phyloP scores from a whole-genome alignment of 2,329 filamentous ascomycete species.

The Claviceps sp. region DNA sequence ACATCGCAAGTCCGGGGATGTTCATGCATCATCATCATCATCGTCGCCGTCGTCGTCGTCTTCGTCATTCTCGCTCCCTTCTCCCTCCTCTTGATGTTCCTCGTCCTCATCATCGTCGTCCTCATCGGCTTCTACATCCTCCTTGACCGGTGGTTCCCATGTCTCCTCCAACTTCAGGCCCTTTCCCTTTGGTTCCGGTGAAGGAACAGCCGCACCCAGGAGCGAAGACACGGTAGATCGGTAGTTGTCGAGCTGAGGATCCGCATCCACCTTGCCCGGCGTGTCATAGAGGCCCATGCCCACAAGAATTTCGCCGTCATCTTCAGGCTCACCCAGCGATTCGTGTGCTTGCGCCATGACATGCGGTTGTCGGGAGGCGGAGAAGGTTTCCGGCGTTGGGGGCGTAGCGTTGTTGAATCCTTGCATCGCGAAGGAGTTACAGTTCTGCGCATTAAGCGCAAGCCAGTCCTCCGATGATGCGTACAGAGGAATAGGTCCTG shows the following conservation, averaged over 20 bases:
- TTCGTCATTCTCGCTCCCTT: background rate
- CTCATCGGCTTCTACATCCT: conserved; percentile 38
- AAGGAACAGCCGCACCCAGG: conserved; percentile 34
- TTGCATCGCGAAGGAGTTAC: conserved; percentile 32
- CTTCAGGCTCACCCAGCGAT: conserved; percentile 36
- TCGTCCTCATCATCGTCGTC: conserved; percentile 20
- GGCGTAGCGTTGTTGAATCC: conserved; percentile 37
- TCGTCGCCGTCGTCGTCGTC: background rate
- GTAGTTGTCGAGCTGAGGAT: conserved; percentile 40
- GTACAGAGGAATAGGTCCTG: conserved; percentile 19
- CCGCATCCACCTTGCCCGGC: conserved; percentile 42
- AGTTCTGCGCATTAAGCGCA: conserved; percentile 16
- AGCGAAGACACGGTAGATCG: conserved; percentile 40
- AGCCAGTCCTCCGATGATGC: too few relatives aligned
- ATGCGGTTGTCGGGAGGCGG: conserved; percentile 36
- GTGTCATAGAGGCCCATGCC: conserved; percentile 72
- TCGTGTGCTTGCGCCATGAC: conserved; percentile 36
- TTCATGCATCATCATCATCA: too few relatives aligned
- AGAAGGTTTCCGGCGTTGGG: conserved; percentile 46
- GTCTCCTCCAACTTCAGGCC: conserved; percentile 72
- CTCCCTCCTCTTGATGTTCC: conserved; percentile 12
- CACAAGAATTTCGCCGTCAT: conserved; percentile 60
- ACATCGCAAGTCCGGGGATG: too few relatives aligned
- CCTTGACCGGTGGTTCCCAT: conserved; percentile 56
- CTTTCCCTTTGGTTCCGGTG: conserved; percentile 44